Conservation (phyloP, 1,139 yeast species). For the Geotrichum klebahnii region DNA sequence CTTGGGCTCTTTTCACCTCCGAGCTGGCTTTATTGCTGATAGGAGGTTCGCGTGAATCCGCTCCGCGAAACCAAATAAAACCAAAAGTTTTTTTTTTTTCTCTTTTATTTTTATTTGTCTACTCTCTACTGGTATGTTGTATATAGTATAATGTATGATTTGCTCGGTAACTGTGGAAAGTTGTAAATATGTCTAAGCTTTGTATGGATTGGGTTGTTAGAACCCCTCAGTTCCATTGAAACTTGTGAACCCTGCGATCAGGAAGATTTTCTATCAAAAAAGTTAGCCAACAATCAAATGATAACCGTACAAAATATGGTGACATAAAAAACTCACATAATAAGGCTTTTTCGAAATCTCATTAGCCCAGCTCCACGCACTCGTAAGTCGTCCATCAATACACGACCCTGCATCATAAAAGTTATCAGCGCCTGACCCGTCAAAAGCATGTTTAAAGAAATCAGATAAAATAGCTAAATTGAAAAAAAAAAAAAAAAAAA, state of each 20-base stretch:
- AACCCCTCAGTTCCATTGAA: conserved; percentile 66
- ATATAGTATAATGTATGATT: background rate
- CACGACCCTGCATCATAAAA: conserved; percentile 76
- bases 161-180: background rate
- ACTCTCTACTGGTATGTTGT: too few relatives aligned
- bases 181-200: background rate
- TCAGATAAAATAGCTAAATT: conserved; percentile 49
- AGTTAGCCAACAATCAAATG: conserved; percentile 12
- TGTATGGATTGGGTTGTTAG: too few relatives aligned
- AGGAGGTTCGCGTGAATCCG: conserved; percentile 17
- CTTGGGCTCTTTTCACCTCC: conserved; percentile 5
- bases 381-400: conserved; percentile 70
- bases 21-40: conserved; percentile 6
- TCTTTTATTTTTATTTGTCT: conserved; percentile 1
- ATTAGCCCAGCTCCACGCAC: conserved; percentile 79
- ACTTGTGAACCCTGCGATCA: conserved; percentile 69
- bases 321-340: conserved; percentile 33
- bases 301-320: background rate
- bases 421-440: conserved; percentile 73
- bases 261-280: conserved; percentile 45
- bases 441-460: conserved; percentile 71
- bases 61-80: conserved; percentile 11
- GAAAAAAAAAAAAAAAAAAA: background rate
- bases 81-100: background rate
- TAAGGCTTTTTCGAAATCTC: conserved; percentile 59